Base-by-base conservation (phyloP, 345 rosid species). In the Eucalyptus erythrocorys region DNA sequence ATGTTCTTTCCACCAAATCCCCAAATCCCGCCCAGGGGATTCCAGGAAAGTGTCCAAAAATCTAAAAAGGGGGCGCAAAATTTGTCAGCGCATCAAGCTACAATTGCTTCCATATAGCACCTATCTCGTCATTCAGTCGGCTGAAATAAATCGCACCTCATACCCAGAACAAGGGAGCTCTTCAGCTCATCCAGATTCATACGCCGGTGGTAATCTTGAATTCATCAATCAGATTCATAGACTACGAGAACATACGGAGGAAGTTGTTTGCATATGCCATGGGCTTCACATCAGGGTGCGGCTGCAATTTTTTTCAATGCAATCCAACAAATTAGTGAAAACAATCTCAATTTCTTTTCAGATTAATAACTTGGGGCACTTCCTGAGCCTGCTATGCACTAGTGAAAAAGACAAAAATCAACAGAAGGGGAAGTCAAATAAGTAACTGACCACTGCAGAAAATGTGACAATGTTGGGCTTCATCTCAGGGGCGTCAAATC, bases 231-330 rank as follows among this genome's bases (percentile, higher is more conserved):
- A 40, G 47, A 76, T 40, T 40, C 14, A 43, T 21, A 10, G 81
- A 50, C 92, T 93, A 96, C 45, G 92, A 92, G 93, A 96, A 95
- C 94, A 96, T 90, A 86, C 95, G 90, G 51, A 96, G 92, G 89
- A 98, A 98, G 91, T 97, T 95, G 94, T 92, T 97, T 40, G 99
- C 98, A 87, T 98, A 97, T 19, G 99, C 99, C 99, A 98, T 98
- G 48, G 99, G 98, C 95, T 94, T 98, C 48, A 97, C 99, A 57
- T 97, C 97, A 21, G 99, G 99, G 90, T 98, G 99, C 64, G 97
- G 96, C 99, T 98, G 97, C 91, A 92, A 89, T 85, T 80, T 88
- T 89, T 87, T 34, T 21, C 48, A 55, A 49, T 79, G 40, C 27
- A 55, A 82, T 68, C 85, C 50, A 68, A 66, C 50, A 48, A 40